Evolutionary conservation across 371 early-diverging fungal species (phyloP).

Genomic region (Apophysomyces elegans): DNA sequence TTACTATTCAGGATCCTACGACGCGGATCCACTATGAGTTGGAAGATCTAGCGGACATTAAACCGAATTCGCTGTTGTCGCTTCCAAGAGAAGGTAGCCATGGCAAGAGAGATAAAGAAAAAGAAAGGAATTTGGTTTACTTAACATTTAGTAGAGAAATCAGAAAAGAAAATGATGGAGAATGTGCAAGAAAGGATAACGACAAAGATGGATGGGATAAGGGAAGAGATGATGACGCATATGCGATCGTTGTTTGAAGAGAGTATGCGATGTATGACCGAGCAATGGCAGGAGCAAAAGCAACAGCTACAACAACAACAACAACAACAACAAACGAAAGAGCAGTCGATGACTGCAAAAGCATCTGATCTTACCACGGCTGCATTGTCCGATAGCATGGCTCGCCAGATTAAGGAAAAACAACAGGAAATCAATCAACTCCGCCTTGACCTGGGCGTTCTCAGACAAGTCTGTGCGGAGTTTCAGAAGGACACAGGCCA

Average conservation of each 20-base stretch:
- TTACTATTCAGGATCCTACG: slow-evolving; percentile 60
- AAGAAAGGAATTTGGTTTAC: neutral
- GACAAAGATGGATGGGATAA: slow-evolving; percentile 3
- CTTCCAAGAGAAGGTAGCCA: slow-evolving; percentile 52
- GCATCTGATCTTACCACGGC: slow-evolving; percentile 5
- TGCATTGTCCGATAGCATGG: slow-evolving; percentile 14
- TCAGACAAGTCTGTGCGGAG: slow-evolving; percentile 54
- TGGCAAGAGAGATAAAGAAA: neutral
- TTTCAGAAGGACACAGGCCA: slow-evolving; percentile 42
- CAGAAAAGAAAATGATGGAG: slow-evolving; percentile 2
- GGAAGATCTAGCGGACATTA: slow-evolving; percentile 61
- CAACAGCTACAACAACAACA: neutral
- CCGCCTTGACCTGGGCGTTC: slow-evolving; percentile 53
- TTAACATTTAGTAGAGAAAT: neutral
- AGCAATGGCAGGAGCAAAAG: no score
- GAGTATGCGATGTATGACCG: neutral
- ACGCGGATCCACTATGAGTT: slow-evolving; percentile 63
- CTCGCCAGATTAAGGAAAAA: slow-evolving; percentile 39
- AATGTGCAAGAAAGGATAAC: slow-evolving; percentile 7
- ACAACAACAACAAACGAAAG: neutral
- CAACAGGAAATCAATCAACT: slow-evolving; percentile 46
- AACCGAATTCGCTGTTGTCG: slow-evolving; percentile 42
- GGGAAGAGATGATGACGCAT: neutral
- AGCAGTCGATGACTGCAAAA: neutral
- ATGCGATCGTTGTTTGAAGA: neutral